A percentile compares a stretch with the other conserved stretches of the same genome.
These are phyloP conservation scores for Coprinopsis cinerea DNA, from an alignment of 768 basidiomycete species.

Conservation along the genomic window DNA sequence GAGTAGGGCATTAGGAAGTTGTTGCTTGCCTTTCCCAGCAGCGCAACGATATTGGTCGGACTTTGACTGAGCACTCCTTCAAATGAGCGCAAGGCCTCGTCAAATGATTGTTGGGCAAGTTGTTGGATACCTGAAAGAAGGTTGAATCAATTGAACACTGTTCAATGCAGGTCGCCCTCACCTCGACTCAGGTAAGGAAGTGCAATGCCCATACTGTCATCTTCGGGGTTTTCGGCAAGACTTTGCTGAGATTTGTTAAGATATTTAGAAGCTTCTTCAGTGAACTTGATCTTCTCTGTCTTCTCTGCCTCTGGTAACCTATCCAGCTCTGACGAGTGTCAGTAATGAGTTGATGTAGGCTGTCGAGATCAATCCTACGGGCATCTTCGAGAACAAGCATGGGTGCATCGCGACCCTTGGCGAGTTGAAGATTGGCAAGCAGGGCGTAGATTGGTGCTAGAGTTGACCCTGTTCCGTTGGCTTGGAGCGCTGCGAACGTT, in stretches of 20 bases:
- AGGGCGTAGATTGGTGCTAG: constrained; percentile 74
- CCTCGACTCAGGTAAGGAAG: constrained; percentile 64
- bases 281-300: constrained; percentile 61
- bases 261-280: constrained; percentile 61
- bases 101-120: constrained; percentile 72
- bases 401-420: constrained; percentile 76
- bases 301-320: too few species aligned
- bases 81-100: constrained; percentile 78
- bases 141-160: neutral
- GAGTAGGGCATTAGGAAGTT: neutral
- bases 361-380: constrained; percentile 51
- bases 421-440: constrained; percentile 80
- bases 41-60: constrained; percentile 82
- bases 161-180: constrained; percentile 21
- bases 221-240: constrained; percentile 44
- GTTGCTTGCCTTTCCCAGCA: constrained; percentile 81
- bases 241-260: constrained; percentile 45
- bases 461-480: constrained; percentile 41
- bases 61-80: constrained; percentile 72
- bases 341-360: too few species aligned
- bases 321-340: constrained; percentile 63
- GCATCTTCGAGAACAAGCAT: constrained; percentile 70
- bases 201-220: constrained; percentile 50
- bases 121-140: constrained; percentile 64
- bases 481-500: constrained; percentile 39